Evolutionary conservation across 2,329 filamentous ascomycete genomes (phyloP), one percentile per base, ranked within the genome.

Genomic region (Fusarium globosum): DNA sequence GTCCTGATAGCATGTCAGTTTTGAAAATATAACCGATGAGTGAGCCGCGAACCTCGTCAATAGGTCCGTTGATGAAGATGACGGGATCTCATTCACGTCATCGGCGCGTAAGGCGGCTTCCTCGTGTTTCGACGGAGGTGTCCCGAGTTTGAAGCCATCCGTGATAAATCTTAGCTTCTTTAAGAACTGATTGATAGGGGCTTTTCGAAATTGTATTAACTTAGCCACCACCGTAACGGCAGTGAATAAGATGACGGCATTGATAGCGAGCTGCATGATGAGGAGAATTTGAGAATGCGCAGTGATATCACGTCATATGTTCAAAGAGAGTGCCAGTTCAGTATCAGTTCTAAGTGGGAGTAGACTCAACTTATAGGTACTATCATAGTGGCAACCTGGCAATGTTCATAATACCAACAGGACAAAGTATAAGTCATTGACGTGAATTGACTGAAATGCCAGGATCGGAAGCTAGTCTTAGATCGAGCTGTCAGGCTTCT

Each of bases 1-100:
- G 7, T 51, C 5, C 48, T 51, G 2, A 10, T 35, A n/a, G 6
- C 11, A 11, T 10, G 48, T 51, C 2, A 51, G 48, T 4, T 2
- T 33, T 23, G 5, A 7, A n/a, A 18, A 2, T 14, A 8, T 0
- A 4, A 2, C 7, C 0, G 0, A n/a, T 18, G 0, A 4, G 4
- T 18, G 2, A 9, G 14, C 9, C 4, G 1, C 28, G 11, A 7
- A 51, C 48, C 48, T 51, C 15, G 48, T 35, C 0, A 51, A 3
- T 2, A 51, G 21, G 5, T 20, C 48, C n/a, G 21, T 2, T 1
- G 0, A 3, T 2, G 12, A 14, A 23, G 6, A 20, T 35, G 8
- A 12, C 4, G 1, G 8, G 8, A 0, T 7, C 10, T 7, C 15
- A 10, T 35, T 0, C 7, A 10, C 8, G 6, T 1, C 14, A 20